phyloP scores from a whole-genome alignment of 345 rosid genomes.

The Salix koriyanagi region DNA sequence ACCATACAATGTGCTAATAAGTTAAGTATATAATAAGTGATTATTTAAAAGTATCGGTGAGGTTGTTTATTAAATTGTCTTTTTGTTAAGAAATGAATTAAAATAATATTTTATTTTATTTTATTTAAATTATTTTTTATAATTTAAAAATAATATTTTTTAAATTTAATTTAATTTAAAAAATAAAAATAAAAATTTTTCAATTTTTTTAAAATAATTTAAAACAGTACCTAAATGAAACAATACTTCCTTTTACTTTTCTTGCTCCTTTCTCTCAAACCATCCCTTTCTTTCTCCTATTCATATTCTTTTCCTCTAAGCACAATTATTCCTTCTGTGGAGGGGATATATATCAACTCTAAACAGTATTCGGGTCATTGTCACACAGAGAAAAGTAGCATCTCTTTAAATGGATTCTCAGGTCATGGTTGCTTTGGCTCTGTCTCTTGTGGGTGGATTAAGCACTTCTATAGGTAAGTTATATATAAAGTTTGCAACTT shows the following conservation, averaged over 20 bases:
- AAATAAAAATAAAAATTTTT: too few species aligned
- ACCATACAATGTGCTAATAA: too few species aligned
- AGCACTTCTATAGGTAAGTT: constrained; percentile 33
- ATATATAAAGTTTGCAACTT: background rate
- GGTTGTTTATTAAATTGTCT: too few species aligned
- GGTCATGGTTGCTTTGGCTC: constrained; percentile 30
- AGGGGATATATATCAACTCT: background rate
- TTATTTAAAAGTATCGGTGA: fast-evolving
- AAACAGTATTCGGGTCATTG: background rate
- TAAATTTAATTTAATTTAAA: too few species aligned
- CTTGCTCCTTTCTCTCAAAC: constrained; percentile 1
- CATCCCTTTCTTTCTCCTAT: constrained; percentile 24
- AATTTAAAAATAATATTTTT: too few species aligned
- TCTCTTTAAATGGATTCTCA: constrained; percentile 62
- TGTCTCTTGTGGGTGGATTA: constrained; percentile 31
- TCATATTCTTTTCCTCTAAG: background rate
- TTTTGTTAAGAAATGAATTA: too few species aligned
- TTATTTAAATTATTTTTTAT: too few species aligned
- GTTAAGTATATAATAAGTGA: too few species aligned
- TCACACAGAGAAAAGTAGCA: background rate
- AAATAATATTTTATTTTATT: too few species aligned
- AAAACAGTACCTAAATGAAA: background rate
- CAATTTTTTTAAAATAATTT: too few species aligned
- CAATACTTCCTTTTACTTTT: background rate
- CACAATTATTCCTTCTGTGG: background rate